These are phyloP conservation scores for Talaromyces sp. DNA, from an alignment of 2,329 filamentous ascomycete species.

Conservation along the genomic window DNA sequence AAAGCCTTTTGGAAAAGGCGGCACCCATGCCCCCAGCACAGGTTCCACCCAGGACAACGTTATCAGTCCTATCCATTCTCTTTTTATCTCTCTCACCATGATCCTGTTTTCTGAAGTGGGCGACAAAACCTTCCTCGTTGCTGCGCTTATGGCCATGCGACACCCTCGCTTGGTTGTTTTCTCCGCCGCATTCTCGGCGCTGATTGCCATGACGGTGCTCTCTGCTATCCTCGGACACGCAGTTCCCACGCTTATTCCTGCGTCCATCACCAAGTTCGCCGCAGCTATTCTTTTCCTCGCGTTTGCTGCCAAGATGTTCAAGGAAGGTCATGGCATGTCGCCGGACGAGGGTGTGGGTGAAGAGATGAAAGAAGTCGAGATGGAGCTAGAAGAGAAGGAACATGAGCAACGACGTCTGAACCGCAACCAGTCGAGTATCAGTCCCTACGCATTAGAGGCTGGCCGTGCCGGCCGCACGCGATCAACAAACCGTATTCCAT, in stretches of 20 bases:
- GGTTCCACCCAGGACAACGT: slow-evolving; percentile 40
- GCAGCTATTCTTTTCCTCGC: slow-evolving; percentile 82
- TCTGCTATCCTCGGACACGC: slow-evolving; percentile 91
- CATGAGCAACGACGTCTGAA: slow-evolving; percentile 64
- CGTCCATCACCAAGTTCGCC: slow-evolving; percentile 82
- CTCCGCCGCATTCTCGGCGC: slow-evolving; percentile 84
- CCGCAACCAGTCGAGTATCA: slow-evolving; percentile 63
- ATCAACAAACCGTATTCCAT: slow-evolving; percentile 71
- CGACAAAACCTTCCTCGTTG: slow-evolving; percentile 97
- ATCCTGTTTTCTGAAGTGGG: slow-evolving; percentile 95
- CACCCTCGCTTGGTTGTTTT: slow-evolving; percentile 92
- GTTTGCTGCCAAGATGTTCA: slow-evolving; percentile 79
- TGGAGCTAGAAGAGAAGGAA: slow-evolving; percentile 91
- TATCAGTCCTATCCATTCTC: slow-evolving; percentile 80
- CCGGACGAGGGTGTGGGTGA: slow-evolving; percentile 87
- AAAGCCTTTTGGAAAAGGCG: slow-evolving; percentile 20
- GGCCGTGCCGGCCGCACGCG: slow-evolving; percentile 68
- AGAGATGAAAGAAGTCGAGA: slow-evolving; percentile 96
- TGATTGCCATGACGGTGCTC: slow-evolving; percentile 90
- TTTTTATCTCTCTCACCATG: slow-evolving; percentile 90
- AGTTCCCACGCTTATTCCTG: slow-evolving; percentile 83
- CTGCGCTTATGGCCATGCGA: slow-evolving; percentile 98
- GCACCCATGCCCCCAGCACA: slow-evolving; percentile 7
- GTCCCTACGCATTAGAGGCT: slow-evolving; percentile 75
- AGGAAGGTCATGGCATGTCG: slow-evolving; percentile 84